Conservation (phyloP, 352 stramenopile genomes). For the Aphanomyces cochlioides region DNA sequence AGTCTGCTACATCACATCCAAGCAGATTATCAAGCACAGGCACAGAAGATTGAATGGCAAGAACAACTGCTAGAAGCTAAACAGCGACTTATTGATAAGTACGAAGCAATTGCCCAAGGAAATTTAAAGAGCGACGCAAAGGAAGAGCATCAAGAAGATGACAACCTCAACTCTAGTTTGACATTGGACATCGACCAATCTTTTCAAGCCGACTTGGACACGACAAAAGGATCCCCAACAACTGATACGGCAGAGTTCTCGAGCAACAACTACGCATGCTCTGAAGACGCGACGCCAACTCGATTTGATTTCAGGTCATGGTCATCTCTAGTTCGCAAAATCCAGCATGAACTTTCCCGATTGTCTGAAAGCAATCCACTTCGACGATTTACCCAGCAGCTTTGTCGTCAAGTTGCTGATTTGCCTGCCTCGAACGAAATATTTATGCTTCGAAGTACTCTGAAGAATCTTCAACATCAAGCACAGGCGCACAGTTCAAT, state of each 20-base stretch:
- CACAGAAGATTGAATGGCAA: slow-evolving; percentile 7
- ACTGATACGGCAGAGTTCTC: background rate
- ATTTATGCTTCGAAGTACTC: background rate
- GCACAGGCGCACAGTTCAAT: background rate
- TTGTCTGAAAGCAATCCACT: background rate
- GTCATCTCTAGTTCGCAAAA: background rate
- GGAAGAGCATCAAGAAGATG: too few species aligned
- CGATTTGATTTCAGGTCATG: background rate
- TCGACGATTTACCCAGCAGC: background rate
- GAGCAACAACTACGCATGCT: background rate
- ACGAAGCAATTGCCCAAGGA: background rate
- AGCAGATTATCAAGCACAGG: background rate
- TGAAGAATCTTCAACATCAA: background rate
- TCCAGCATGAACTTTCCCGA: background rate
- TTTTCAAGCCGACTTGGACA: background rate
- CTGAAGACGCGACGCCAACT: background rate
- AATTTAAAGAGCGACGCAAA: too few species aligned
- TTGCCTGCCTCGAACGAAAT: background rate
- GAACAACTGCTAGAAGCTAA: slow-evolving; percentile 9
- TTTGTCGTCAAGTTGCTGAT: background rate
- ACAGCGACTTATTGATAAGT: slow-evolving; percentile 12
- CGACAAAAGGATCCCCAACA: background rate
- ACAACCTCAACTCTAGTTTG: background rate
- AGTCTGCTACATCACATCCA: slow-evolving; percentile 11
- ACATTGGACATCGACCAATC: background rate